Percentiles rank a stretch among this genome's conserved stretches.
Conservation (phyloP, 139 green algal species). For the Coelastrella sp. region DNA sequence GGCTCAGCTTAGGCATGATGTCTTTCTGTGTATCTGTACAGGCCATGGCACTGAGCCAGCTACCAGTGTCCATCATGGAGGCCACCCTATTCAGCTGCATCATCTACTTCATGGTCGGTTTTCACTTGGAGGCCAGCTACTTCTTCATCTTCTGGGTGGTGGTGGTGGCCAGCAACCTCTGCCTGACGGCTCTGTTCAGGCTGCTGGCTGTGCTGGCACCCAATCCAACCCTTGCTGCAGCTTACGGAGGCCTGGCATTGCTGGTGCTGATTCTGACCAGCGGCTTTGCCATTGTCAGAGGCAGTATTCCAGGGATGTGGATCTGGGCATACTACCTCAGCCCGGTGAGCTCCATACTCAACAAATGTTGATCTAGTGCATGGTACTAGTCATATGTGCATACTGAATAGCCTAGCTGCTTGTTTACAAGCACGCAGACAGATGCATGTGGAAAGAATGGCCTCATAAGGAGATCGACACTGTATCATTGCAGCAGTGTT, state of each 20-base stretch:
- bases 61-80: slow-evolving; percentile 63
- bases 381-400: no score
- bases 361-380: not conserved
- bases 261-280: slow-evolving; percentile 74
- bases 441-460: no score
- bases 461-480: no score
- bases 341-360: not conserved
- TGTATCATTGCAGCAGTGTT: not conserved
- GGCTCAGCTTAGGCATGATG: not conserved
- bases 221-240: slow-evolving; percentile 35
- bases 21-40: slow-evolving; percentile 2
- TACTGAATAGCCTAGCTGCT: no score
- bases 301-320: slow-evolving; percentile 68
- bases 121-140: slow-evolving; percentile 26
- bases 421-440: no score
- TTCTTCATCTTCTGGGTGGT: slow-evolving; percentile 43
- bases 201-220: slow-evolving; percentile 39
- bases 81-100: slow-evolving; percentile 66
- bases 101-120: slow-evolving; percentile 77
- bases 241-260: slow-evolving; percentile 49
- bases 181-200: slow-evolving; percentile 36
- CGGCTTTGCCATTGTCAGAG: slow-evolving; percentile 77
- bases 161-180: slow-evolving; percentile 38
- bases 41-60: slow-evolving; percentile 48
- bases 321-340: slow-evolving; percentile 63